Evolutionary conservation across 495 filamentous ascomycete genomes (phyloP), one percentile per base, ranked within the genome.

Genomic region (Delitschia confertaspora): DNA sequence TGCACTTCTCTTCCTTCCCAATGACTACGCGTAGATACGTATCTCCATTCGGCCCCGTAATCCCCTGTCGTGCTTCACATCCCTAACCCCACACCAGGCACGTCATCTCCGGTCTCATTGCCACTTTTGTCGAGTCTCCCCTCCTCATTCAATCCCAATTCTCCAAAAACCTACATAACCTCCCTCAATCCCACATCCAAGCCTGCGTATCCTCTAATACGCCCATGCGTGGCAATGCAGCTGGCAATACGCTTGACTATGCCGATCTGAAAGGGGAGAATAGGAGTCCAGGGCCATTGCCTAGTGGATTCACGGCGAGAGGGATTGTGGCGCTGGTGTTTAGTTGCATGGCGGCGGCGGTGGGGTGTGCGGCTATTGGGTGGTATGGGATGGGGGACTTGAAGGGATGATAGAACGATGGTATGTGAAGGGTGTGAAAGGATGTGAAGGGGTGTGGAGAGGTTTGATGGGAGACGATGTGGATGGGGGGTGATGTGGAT

Each of bases 281-380:
- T 35, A 61, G 33, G 16, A 62, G 73, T 8, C 75, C 79, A 0
- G 58, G 51, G 0, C 71, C 68, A 34, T 49, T 91, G 16, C 83
- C 83, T 0, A 68, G 61, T 13, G 84, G 86, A 49, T 89, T 93
- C 55, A 87, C 80, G 2, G 53, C 76, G 0, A 67, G 69, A 17
- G 85, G 85, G 3, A 80, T 82, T 35, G 76, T 84, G 1, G 85
- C 85, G 0, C 46, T 88, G 37, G 76, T 78, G 3, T 86, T 89
- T 50, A 87, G 80, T 57, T 68, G 69, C 45, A 40, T 89, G 0
- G 69, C 70, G 26, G 86, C 84, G 0, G 65, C 87, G n/a, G 30
- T 85, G n/a, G 87, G 86, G 3, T 67, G 88, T 31, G 70, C 64
- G 0, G 70, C 74, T 31, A 79, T 93, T 50, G 67, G 67, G 0